These are phyloP conservation scores for Termitomyces sp. DNA, from an alignment of 768 basidiomycete genomes.

Conservation along the genomic window DNA sequence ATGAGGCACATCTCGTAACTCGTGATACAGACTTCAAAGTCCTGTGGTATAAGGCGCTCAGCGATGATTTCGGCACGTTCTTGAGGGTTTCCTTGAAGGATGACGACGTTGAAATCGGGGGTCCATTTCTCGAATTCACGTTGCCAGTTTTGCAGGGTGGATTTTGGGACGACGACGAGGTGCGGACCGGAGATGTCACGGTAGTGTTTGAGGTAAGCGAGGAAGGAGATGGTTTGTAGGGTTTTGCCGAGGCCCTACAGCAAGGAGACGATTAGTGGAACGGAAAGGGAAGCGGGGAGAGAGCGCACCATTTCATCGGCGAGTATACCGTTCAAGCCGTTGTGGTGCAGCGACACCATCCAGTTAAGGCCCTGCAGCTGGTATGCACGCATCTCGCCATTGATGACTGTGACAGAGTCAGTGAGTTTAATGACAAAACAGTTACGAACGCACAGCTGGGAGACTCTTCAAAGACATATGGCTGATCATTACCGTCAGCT, in stretches of 20 bases:
- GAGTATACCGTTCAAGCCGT: constrained; percentile 94
- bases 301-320: constrained; percentile 88
- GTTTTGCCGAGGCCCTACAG: constrained; percentile 94
- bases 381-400: constrained; percentile 89
- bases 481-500: constrained; percentile 81
- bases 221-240: constrained; percentile 95
- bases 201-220: constrained; percentile 90
- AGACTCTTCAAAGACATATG: constrained; percentile 92
- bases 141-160: constrained; percentile 95
- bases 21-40: constrained; percentile 94
- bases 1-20: constrained; percentile 97
- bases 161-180: constrained; percentile 97
- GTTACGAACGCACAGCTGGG: constrained; percentile 67
- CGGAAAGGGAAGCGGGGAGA: constrained; percentile 5
- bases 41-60: constrained; percentile 73
- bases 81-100: constrained; percentile 85
- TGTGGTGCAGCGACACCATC: constrained; percentile 96
- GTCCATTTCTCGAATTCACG: constrained; percentile 93
- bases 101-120: constrained; percentile 77
- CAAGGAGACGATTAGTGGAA: background rate
- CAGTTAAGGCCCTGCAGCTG: constrained; percentile 96
- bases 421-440: background rate
- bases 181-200: constrained; percentile 77
- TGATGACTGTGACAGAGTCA: constrained; percentile 57
- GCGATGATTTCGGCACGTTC: constrained; percentile 84